Conservation (phyloP, 306 rosid species). For the Mimosa bimucronata region DNA sequence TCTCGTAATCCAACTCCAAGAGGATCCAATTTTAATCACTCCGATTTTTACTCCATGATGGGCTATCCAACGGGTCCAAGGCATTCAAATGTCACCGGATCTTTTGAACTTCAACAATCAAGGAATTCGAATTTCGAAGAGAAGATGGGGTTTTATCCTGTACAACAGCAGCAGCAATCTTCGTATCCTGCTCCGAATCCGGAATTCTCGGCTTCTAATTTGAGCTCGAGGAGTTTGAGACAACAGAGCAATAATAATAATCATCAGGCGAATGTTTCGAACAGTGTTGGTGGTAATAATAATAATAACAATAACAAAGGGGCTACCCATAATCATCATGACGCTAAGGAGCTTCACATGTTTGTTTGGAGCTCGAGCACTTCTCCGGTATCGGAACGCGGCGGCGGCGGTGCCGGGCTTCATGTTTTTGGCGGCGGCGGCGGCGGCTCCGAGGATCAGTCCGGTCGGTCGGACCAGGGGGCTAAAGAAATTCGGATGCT, state of each 20-base stretch:
- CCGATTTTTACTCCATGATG: conserved; percentile 93
- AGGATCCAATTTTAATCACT: conserved; percentile 85
- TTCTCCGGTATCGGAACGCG: conserved; percentile 55
- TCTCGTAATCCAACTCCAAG: conserved; percentile 94
- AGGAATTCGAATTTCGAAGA: conserved; percentile 90
- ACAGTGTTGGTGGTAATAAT: too few relatives aligned
- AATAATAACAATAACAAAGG: too few relatives aligned
- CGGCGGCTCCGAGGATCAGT: conserved; percentile 70
- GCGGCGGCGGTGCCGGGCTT: conserved; percentile 40
- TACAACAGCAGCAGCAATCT: conserved; percentile 38
- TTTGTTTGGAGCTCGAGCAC: conserved; percentile 69
- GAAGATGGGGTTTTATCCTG: conserved; percentile 72
- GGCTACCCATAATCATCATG: conserved; percentile 38
- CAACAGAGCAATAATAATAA: neutral
- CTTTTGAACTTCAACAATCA: conserved; percentile 80
- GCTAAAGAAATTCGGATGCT: conserved; percentile 97
- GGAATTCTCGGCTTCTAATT: conserved; percentile 65
- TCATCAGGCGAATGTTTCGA: too few relatives aligned
- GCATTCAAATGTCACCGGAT: conserved; percentile 74
- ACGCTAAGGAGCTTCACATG: conserved; percentile 74
- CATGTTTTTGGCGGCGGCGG: conserved; percentile 70
- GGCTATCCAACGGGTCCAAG: conserved; percentile 66
- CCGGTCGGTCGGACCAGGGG: conserved; percentile 87
- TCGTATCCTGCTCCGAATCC: conserved; percentile 90
- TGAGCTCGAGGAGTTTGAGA: conserved; percentile 46